phyloP scores from a whole-genome alignment of 2,329 filamentous ascomycete genomes.

The Exophiala sp. region DNA sequence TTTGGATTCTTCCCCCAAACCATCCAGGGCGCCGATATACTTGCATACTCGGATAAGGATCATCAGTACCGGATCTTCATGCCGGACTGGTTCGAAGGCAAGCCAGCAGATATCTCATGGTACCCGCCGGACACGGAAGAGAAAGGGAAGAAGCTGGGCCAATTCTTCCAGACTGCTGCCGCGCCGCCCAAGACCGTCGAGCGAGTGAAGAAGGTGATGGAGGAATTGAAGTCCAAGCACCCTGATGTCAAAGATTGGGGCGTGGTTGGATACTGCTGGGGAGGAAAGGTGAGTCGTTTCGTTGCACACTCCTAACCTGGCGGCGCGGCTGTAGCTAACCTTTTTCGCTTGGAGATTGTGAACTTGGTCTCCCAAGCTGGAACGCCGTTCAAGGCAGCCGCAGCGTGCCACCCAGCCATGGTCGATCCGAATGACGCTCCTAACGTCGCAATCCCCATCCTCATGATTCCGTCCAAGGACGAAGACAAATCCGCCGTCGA shows the following conservation, averaged over 20 bases:
- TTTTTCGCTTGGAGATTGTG: constrained; percentile 15
- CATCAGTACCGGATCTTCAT: constrained; percentile 78
- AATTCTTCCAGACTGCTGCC: constrained; percentile 54
- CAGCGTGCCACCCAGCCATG: constrained; percentile 55
- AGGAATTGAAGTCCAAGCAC: constrained; percentile 48
- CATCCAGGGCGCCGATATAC: constrained; percentile 58
- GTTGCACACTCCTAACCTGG: neutral
- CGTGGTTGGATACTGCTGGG: constrained; percentile 58
- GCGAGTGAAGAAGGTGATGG: constrained; percentile 50
- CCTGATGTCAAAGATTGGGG: constrained; percentile 50
- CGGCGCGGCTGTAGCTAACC: neutral
- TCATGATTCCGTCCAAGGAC: constrained; percentile 53
- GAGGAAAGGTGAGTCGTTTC: constrained; percentile 38
- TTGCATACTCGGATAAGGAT: constrained; percentile 58
- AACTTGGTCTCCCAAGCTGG: constrained; percentile 53
- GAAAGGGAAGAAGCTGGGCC: constrained; percentile 53
- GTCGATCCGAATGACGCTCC: constrained; percentile 54
- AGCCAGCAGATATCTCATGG: constrained; percentile 58
- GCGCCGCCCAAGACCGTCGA: constrained; percentile 53
- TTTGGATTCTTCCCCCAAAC: constrained; percentile 61
- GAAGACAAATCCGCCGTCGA: constrained; percentile 48
- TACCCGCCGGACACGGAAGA: constrained; percentile 56
- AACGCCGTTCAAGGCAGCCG: constrained; percentile 53
- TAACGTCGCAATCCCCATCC: constrained; percentile 51
- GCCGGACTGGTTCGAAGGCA: constrained; percentile 82